Evolutionary conservation across 2,329 filamentous ascomycete genomes (phyloP).

Genomic region (Beauveria sp.): DNA sequence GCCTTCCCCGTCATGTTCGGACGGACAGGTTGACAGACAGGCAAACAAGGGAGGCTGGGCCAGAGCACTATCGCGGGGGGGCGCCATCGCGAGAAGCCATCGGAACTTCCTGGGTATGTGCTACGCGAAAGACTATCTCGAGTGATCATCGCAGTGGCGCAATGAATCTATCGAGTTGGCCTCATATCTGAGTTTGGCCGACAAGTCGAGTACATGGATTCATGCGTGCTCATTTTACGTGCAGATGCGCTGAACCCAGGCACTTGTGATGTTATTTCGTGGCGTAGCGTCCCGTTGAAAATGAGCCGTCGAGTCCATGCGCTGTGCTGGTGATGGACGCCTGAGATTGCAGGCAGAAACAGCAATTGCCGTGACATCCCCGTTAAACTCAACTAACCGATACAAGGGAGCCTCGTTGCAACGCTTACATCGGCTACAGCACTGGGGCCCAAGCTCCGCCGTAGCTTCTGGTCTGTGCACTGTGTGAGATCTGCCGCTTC

Average conservation of each 20-base stretch:
- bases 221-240: not conserved
- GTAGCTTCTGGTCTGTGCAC: constrained; percentile 2
- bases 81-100: not conserved
- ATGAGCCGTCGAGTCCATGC: not conserved
- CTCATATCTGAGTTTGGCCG: not conserved
- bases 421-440: not conserved
- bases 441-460: not conserved
- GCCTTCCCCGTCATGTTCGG: not conserved
- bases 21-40: too few species aligned
- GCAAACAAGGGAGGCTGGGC: not conserved
- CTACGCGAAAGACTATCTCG: too few species aligned
- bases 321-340: not conserved
- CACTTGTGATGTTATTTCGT: not conserved
- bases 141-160: too few species aligned
- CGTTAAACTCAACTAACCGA: constrained; percentile 12
- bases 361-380: not conserved
- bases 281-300: not conserved
- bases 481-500: not conserved
- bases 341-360: not conserved
- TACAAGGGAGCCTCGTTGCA: constrained; percentile 6
- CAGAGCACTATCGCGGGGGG: not conserved
- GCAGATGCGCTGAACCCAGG: not conserved
- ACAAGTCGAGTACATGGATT: not conserved
- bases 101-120: too few species aligned
- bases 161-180: too few species aligned